phyloP scores from a whole-genome alignment of 768 basidiomycete species.

The Suillus lakei region DNA sequence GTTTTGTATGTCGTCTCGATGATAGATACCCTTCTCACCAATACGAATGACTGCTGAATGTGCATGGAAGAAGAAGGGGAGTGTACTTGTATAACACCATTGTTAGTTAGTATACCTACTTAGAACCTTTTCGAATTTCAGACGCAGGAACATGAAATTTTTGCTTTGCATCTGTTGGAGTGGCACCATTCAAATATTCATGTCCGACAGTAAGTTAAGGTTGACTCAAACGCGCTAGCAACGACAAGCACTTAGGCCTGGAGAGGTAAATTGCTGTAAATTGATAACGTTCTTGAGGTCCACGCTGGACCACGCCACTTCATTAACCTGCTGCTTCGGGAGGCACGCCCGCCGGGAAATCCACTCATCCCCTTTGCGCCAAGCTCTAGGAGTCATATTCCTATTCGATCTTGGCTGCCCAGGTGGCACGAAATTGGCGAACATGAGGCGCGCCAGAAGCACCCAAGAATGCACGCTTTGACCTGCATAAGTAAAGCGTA shows the following conservation, averaged over 20 bases:
- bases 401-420: conserved; percentile 2
- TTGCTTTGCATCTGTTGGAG: conserved; percentile 14
- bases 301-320: conserved; percentile 3
- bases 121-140: conserved; percentile 4
- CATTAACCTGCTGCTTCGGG: conserved; percentile 6
- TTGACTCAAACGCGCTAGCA: conserved; percentile 3
- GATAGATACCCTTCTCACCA: conserved; percentile 34
- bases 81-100: conserved; percentile 29
- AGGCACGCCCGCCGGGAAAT: conserved; percentile 7
- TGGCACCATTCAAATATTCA: conserved; percentile 1
- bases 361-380: conserved; percentile 7
- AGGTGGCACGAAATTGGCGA: background rate
- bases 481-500: background rate
- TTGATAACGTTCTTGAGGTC: conserved; percentile 6
- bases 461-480: conserved; percentile 2
- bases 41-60: conserved; percentile 30
- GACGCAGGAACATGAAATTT: conserved; percentile 37
- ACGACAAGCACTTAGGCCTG: background rate
- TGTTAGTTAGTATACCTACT: conserved; percentile 36
- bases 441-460: conserved; percentile 39
- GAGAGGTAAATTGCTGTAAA: conserved; percentile 5
- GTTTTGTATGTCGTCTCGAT: conserved; percentile 30
- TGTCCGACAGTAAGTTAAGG: conserved; percentile 1
- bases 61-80: conserved; percentile 40
- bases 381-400: background rate